Evolutionary conservation across 2,329 filamentous ascomycete species (phyloP), one percentile per base, ranked within the genome.

Genomic region (Epichloe uncinata): DNA sequence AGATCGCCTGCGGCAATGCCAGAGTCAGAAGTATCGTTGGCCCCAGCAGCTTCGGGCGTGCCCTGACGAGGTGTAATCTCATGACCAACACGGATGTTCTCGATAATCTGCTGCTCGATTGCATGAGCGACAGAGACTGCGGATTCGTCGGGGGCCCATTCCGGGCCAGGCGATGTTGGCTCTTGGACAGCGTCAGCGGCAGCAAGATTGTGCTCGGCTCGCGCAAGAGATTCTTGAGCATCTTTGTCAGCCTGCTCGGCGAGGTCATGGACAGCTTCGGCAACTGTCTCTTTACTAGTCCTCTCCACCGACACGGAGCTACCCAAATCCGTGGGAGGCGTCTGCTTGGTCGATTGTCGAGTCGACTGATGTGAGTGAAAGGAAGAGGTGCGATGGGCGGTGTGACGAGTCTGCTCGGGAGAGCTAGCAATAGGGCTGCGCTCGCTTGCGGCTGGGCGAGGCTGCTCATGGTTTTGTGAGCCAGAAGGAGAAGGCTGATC

Each of bases 261-360:
- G 55, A 89, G 71, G 41, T 81, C 81, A 55, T 73, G 77, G 40
- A 89, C 72, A 26, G 84, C 82, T 50, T 87, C 79, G 18, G 84
- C 74, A 33, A 93, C 84, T 46, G 82, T 84, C 64, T 87, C 83
- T 56, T 73, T 79, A 48, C 79, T 84, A 2, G 40, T 6, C 65
- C 85, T 81, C 54, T 74, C 78, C 49, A 53, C 53, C 30, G 59
- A 53, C 44, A 54, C 55, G 41, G 59, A 57, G 48, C 56, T 57
- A 34, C 61, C 64, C 40, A 60, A 59, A 16, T 66, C 65, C 40
- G 60, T 57, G 3, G 58, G 58, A 30, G 66, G 64, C 0, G 65
- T 56, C 48, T 56, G 57, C 37, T 56, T 56, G 1, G 50, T 42
- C 3, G 54, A 53, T 22, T 58, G 51, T 48, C 54, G 53, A n/a